phyloP scores from a whole-genome alignment of 352 stramenopile genomes.

The Phytophthora fragariaefolia region DNA sequence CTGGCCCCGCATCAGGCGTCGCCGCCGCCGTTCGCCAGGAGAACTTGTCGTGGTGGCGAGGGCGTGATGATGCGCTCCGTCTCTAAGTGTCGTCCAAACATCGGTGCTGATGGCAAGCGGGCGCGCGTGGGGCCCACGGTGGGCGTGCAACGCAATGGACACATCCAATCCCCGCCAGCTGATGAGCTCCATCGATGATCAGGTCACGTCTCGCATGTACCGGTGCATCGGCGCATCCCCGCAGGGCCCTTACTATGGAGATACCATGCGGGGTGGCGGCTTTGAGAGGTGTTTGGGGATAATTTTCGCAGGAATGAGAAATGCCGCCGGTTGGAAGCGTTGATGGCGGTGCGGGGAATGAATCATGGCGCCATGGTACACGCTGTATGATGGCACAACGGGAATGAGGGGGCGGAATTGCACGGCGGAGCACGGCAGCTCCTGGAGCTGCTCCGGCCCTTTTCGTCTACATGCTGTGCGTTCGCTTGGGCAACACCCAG shows the following conservation, averaged over 20 bases:
- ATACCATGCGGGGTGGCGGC: slow-evolving; percentile 1
- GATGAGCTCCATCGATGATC: slow-evolving; percentile 1
- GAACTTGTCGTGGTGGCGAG: not conserved
- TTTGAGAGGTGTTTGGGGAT: slow-evolving; percentile 28
- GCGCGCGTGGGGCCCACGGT: not conserved
- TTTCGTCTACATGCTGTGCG: slow-evolving; percentile 7
- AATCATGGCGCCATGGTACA: too few species aligned
- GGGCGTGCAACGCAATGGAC: not conserved
- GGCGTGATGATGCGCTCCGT: not conserved
- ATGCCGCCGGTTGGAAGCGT: not conserved
- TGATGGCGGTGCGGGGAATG: too few species aligned
- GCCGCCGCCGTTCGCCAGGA: not conserved
- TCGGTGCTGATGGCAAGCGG: not conserved
- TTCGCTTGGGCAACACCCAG: not conserved
- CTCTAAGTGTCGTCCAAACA: not conserved
- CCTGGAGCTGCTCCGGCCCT: slow-evolving; percentile 2
- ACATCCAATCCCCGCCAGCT: not conserved
- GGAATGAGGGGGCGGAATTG: not conserved
- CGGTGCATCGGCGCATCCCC: slow-evolving; percentile 6
- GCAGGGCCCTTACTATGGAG: slow-evolving; percentile 6
- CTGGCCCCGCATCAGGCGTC: not conserved
- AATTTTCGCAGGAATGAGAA: slow-evolving; percentile 6
- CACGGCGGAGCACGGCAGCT: too few species aligned
- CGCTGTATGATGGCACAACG: not conserved
- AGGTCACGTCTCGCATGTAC: not conserved